phyloP scores from a whole-genome alignment of 2,329 filamentous ascomycete species.

The Xylariaceae sp. region DNA sequence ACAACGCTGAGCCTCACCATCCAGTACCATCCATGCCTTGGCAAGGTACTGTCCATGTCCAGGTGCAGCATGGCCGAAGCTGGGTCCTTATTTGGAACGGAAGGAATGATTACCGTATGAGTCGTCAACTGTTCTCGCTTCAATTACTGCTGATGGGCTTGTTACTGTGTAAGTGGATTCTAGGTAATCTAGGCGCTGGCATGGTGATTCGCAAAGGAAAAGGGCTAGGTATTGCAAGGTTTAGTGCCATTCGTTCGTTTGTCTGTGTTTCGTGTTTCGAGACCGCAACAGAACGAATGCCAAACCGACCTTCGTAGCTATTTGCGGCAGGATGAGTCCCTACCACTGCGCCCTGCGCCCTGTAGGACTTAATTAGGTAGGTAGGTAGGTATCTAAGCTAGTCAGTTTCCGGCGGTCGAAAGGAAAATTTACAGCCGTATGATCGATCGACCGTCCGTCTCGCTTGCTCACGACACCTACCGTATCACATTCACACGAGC shows the following conservation, averaged over 20 bases:
- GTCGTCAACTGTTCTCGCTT: slow-evolving; percentile 19
- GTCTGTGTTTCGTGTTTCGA: slow-evolving; percentile 16
- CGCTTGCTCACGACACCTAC: slow-evolving; percentile 7
- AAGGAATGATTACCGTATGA: slow-evolving; percentile 19
- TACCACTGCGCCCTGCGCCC: slow-evolving; percentile 19
- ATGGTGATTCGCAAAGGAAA: slow-evolving; percentile 19
- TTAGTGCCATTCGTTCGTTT: too few relatives aligned
- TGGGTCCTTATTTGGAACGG: slow-evolving; percentile 25
- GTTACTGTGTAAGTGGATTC: slow-evolving; percentile 11
- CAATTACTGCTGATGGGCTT: slow-evolving; percentile 16
- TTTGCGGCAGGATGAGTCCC: slow-evolving; percentile 20
- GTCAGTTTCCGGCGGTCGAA: slow-evolving; percentile 4
- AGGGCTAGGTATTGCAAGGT: too few relatives aligned
- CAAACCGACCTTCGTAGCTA: slow-evolving; percentile 20
- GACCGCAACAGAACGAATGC: slow-evolving; percentile 21
- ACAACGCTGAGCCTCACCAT: slow-evolving; percentile 7
- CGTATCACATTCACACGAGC: too few relatives aligned
- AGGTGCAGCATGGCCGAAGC: slow-evolving; percentile 12
- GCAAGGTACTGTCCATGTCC: too few relatives aligned
- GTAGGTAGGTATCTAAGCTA: too few relatives aligned
- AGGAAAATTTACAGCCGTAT: not conserved
- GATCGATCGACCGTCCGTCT: slow-evolving; percentile 8
- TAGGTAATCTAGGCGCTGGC: slow-evolving; percentile 14
- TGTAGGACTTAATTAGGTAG: too few relatives aligned
- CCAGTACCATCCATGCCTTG: too few relatives aligned